Evolutionary conservation across 1,139 yeast species (phyloP).

Genomic region (Suhomyces bribrorum): DNA sequence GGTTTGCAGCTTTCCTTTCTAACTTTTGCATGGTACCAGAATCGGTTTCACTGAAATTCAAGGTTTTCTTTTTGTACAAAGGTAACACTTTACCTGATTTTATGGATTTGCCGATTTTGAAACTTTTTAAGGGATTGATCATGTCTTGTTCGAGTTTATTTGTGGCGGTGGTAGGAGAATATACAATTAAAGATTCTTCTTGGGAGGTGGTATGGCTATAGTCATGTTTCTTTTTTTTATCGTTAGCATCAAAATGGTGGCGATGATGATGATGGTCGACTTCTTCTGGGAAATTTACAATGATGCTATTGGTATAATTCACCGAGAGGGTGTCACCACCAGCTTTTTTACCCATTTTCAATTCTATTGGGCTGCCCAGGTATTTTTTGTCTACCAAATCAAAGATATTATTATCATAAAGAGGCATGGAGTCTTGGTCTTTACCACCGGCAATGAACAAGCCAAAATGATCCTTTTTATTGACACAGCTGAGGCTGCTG

Average conservation of each 20-base stretch:
- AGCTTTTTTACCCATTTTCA: conserved; percentile 19
- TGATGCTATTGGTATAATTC: conserved; percentile 36
- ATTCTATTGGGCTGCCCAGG: conserved; percentile 35
- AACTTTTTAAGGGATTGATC: conserved; percentile 39
- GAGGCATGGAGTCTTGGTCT: conserved; percentile 40
- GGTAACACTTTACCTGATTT: conserved; percentile 36
- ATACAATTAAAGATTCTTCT: conserved; percentile 42
- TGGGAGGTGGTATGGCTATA: conserved; percentile 7
- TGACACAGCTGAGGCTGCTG: conserved; percentile 42
- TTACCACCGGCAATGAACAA: conserved; percentile 64
- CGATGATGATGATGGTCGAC: conserved; percentile 20
- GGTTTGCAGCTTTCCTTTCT: conserved; percentile 12
- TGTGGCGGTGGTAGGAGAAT: conserved; percentile 31
- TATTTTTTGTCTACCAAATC: conserved; percentile 53
- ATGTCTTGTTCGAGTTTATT: conserved; percentile 15
- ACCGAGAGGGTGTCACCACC: conserved; percentile 27
- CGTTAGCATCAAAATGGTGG: conserved; percentile 5
- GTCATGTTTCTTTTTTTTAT: conserved; percentile 7
- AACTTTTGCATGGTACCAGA: conserved; percentile 1
- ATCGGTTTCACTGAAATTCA: conserved; percentile 1
- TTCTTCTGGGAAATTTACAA: conserved; percentile 37
- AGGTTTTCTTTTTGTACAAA: conserved; percentile 19
- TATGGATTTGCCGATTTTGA: conserved; percentile 37
- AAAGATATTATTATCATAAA: conserved; percentile 49
- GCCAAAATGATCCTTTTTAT: conserved; percentile 52